Evolutionary conservation across 2,329 filamentous ascomycete species (phyloP), one percentile per base, ranked within the genome.

Genomic region (Penicillium sp.): DNA sequence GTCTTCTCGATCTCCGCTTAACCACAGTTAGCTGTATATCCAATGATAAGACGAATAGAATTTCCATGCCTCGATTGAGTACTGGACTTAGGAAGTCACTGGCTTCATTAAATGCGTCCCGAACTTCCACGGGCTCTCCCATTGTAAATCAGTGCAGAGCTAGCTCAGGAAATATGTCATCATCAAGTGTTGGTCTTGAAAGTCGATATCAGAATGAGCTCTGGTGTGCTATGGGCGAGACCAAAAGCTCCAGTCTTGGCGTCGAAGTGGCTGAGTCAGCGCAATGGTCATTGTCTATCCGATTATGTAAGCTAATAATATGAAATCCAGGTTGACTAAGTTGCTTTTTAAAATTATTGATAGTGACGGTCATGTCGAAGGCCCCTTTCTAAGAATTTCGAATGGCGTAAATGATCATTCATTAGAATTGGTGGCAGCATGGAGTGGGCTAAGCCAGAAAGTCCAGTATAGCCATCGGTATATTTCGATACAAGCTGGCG

Each of bases 41-140:
- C 48, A 60, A 21, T 41, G 5, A 44, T 24, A 24, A 45, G 26
- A 10, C 21, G n/a, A 7, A 21, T 41, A 55, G 64, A 48, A 61
- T 60, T 56, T 59, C 61, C 75, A 62, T 76, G 71, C 75, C 75
- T 77, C 71, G 68, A 62, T 74, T 68, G 56, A 77, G 66, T 41
- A 76, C 73, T 29, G 75, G 74, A 52, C 61, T 67, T 44, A 78
- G 60, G 58, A 77, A 77, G 22, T 64, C 62, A 53, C 65, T 65
- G 31, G 73, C 72, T 29, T 67, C 65, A 45, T 68, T 63, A 53
- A 78, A 77, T 9, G 70, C 72, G 55, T 66, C 63, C 51, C 58
- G 67, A 29, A 72, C 44, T 41, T 60, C 53, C 24, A 39, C 56
- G 2, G 60, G 47, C 24, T 69, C 62, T 29, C 61, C 65, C 75